Evolutionary conservation across 352 stramenopile genomes (phyloP).

Genomic region (Pythium aristosporum): DNA sequence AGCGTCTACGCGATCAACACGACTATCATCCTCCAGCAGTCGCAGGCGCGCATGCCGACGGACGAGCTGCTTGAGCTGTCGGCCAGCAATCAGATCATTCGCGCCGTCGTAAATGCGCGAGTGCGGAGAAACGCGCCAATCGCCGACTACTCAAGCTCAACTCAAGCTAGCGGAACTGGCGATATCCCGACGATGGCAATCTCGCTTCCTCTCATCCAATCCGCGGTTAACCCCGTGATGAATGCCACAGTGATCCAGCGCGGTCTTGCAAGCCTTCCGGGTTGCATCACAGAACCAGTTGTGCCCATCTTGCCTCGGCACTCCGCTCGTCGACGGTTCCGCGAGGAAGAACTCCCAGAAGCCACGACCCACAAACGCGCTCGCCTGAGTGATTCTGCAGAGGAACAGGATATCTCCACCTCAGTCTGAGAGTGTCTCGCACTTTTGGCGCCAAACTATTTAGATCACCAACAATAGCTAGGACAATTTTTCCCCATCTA

Average conservation of each 20-base stretch:
- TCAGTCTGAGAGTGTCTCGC: slow-evolving; percentile 34
- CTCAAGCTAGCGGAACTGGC: background rate
- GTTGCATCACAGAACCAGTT: slow-evolving; percentile 63
- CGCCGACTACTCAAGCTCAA: background rate
- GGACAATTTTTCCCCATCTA: slow-evolving; percentile 19
- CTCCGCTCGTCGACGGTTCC: slow-evolving; percentile 56
- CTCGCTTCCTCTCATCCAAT: slow-evolving; percentile 52
- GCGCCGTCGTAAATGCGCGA: slow-evolving; percentile 81
- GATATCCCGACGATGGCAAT: slow-evolving; percentile 36
- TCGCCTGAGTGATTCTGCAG: slow-evolving; percentile 44
- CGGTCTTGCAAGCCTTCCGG: slow-evolving; percentile 36
- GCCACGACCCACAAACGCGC: slow-evolving; percentile 52
- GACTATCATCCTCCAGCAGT: slow-evolving; percentile 87
- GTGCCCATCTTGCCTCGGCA: slow-evolving; percentile 74
- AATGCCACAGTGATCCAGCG: slow-evolving; percentile 77
- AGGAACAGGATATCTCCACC: slow-evolving; percentile 60
- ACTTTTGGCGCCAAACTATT: slow-evolving; percentile 19
- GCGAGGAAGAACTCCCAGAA: slow-evolving; percentile 36
- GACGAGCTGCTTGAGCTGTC: slow-evolving; percentile 76
- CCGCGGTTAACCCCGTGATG: slow-evolving; percentile 60
- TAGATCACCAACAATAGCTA: slow-evolving; percentile 30
- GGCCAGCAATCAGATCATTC: slow-evolving; percentile 85
- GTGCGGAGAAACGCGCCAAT: slow-evolving; percentile 59
- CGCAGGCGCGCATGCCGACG: slow-evolving; percentile 72
- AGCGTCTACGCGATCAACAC: slow-evolving; percentile 90